Evolutionary conservation across 2,329 filamentous ascomycete genomes (phyloP).

Genomic region (Diaporthe caulivora): DNA sequence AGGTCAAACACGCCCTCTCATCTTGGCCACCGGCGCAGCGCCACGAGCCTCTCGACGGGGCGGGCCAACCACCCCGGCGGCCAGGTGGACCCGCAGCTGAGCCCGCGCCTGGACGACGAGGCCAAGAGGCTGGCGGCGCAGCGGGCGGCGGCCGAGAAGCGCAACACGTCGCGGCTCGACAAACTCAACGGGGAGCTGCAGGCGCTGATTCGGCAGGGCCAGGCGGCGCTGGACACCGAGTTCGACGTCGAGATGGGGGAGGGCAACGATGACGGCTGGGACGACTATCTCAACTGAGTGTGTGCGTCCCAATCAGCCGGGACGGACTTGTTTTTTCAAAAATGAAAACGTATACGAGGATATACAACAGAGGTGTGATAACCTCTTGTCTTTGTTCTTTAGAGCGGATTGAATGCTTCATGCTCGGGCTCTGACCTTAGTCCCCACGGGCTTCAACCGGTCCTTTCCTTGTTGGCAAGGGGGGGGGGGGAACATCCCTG

Average conservation of each 20-base stretch:
- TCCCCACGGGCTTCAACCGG: background rate
- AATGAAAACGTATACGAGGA: background rate
- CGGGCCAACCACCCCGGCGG: constrained; percentile 34
- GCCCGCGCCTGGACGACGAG: constrained; percentile 71
- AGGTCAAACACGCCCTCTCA: constrained; percentile 32
- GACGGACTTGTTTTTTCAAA: background rate
- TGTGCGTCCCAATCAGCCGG: no score
- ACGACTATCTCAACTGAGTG: constrained; percentile 46
- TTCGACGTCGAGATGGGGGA: constrained; percentile 76
- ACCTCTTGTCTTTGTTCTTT: background rate
- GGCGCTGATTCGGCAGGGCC: constrained; percentile 90
- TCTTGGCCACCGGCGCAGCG: constrained; percentile 57
- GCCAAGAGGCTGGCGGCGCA: constrained; percentile 80
- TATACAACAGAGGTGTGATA: background rate
- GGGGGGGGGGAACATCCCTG: background rate
- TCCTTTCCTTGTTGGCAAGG: background rate
- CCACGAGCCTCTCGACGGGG: constrained; percentile 59
- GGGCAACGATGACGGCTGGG: constrained; percentile 59
- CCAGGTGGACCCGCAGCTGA: constrained; percentile 51
- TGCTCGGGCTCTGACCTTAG: no score
- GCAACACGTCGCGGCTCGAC: constrained; percentile 83
- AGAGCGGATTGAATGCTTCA: constrained; percentile 2
- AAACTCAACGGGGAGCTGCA: constrained; percentile 83
- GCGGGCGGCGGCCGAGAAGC: constrained; percentile 78
- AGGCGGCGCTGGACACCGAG: constrained; percentile 83